Evolutionary conservation across 208 protist genomes (phyloP).

Genomic region (Acanthamoeba healyi): DNA sequence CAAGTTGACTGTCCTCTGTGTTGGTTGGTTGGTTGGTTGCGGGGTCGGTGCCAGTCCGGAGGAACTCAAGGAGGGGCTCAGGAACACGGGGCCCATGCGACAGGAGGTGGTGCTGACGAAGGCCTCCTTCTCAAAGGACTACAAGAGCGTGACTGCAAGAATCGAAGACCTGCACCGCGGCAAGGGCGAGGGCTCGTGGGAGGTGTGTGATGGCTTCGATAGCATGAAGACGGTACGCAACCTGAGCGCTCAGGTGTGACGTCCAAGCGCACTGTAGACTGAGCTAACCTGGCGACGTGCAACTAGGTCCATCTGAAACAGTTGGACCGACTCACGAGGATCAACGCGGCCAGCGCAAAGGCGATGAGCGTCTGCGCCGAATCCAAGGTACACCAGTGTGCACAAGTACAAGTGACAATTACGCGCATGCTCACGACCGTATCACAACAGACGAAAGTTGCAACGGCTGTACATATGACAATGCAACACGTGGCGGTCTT

Average conservation of each 20-base stretch:
- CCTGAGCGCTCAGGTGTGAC: too few relatives aligned
- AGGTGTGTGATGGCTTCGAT: neutral
- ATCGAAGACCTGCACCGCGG: constrained; percentile 13
- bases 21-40: too few relatives aligned
- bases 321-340: constrained; percentile 48
- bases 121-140: constrained; percentile 48
- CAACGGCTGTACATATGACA: neutral
- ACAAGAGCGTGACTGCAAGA: neutral
- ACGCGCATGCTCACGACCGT: neutral
- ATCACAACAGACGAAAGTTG: neutral
- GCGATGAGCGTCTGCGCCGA: constrained; percentile 7
- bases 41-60: neutral
- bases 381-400: constrained; percentile 3
- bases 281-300: too few relatives aligned
- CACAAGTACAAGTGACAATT: neutral
- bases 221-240: constrained; percentile 50
- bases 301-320: constrained; percentile 54
- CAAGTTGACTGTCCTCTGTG: too few relatives aligned
- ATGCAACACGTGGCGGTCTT: neutral
- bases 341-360: neutral
- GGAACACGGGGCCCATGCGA: neutral
- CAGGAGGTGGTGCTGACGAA: constrained; percentile 51
- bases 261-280: too few relatives aligned
- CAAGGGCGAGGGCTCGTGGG: neutral
- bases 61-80: constrained; percentile 16